phyloP scores from a whole-genome alignment of 306 rosid species.

The Glycine tomentella region DNA sequence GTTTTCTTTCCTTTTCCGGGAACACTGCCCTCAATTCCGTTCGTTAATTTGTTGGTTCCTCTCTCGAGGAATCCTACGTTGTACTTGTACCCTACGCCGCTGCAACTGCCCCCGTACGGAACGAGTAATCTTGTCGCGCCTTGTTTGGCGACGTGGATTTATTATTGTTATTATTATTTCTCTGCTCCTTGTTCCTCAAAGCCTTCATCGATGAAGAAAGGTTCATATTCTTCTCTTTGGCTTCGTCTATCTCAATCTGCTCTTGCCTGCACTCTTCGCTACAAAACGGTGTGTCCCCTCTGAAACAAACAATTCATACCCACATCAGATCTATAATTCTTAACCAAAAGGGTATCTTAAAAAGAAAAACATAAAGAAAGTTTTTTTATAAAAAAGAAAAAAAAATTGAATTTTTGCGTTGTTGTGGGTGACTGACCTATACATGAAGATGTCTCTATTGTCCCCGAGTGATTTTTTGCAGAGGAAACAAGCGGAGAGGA shows the following conservation, averaged over 20 bases:
- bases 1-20: not conserved
- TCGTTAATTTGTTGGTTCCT: not conserved
- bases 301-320: slow-evolving; percentile 37
- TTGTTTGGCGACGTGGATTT: slow-evolving; percentile 64
- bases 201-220: slow-evolving; percentile 75
- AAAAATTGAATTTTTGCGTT: not conserved
- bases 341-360: not conserved
- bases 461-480: slow-evolving; percentile 73
- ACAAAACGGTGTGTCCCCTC: slow-evolving; percentile 96
- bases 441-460: slow-evolving; percentile 91
- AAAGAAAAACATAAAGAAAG: too few relatives aligned
- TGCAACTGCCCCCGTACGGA: slow-evolving; percentile 69
- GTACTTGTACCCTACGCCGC: slow-evolving; percentile 60
- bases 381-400: too few relatives aligned
- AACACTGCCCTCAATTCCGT: slow-evolving; percentile 15
- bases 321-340: slow-evolving; percentile 10
- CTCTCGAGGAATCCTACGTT: not conserved
- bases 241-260: slow-evolving; percentile 83
- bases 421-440: slow-evolving; percentile 63
- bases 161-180: slow-evolving; percentile 6
- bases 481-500: slow-evolving; percentile 77
- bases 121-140: slow-evolving; percentile 55
- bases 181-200: slow-evolving; percentile 69
- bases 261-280: slow-evolving; percentile 89
- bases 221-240: slow-evolving; percentile 70